Evolutionary conservation across 768 basidiomycete species (phyloP), one percentile per base, ranked within the genome.

Genomic region (Lentinula boryana): DNA sequence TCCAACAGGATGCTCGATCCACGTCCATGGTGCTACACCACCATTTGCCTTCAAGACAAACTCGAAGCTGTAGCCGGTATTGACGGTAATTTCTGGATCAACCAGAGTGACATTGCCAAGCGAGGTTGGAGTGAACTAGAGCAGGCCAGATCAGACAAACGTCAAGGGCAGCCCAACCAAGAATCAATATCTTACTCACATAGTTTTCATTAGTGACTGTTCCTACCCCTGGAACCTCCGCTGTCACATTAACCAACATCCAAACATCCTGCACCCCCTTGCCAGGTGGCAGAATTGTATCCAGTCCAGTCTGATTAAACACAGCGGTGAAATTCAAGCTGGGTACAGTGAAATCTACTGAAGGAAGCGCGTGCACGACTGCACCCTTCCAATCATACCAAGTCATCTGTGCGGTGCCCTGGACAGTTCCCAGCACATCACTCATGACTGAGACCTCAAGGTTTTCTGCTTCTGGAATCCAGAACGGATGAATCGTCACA

Each of bases 341-440:
- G 2, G 82, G 81, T 0, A 80, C 73, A 15, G 71, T 69, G 65
- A 84, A 81, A 23, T 71, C 55, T 13, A 52, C 27, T 58, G 74
- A 67, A 44, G 62, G 74, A 55, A 66, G 75, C 16, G 78, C 72
- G 58, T 70, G 68, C 35, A 85, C 67, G 40, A 64, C 63, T 13
- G 66, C 74, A 1, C 83, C 83, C 15, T 63, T 64, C 83, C 84
- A 85, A 64, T 81, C 81, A 62, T 82, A 84, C 82, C 84, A 85
- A 8, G 82, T 82, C 63, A 84, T 63, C 68, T 79, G 76, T 3
- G 77, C 82, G 2, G 65, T 68, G 1, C 81, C 84, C 2, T 72
- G 54, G 0, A 84, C 63, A 60, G 78, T 76, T 80, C 73, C 80
- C 36, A 80, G 67, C 27, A 41, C 36, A 68, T 86, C 83, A 1